Evolutionary conservation across 441 rosid species (phyloP), one percentile per base, ranked within the genome.

Genomic region (Dalechampia spathulata): DNA sequence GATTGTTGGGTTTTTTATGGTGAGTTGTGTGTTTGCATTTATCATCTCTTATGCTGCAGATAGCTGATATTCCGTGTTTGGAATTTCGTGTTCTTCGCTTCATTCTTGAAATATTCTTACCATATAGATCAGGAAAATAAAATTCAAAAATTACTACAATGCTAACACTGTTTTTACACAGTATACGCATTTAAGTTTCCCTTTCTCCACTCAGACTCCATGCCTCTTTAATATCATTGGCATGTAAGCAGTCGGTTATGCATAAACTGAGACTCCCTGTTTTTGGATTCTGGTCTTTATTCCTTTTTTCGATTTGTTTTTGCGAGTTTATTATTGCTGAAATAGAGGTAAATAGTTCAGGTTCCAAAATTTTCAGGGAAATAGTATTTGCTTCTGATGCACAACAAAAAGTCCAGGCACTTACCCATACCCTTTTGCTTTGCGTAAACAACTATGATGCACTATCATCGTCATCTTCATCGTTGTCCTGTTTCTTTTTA

Each of bases 371-470:
- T 67, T 66, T 70, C 73, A 42, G 62, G 69, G 61, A 70, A 78
- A 65, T 61, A 60, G 74, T 69, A 66, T 64, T n/a, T 58, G 67
- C 73, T 75, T 75, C 81, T 62, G 47, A 61, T 56, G 37, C 37
- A 63, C 52, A 59, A 68, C 64, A 40, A 36, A 72, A 20, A 64
- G 58, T 53, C 57, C 59, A 23, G 36, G 45, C 42, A 43, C 46
- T 65, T 54, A 30, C 37, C 52, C 76, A 34, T 64, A 27, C 71
- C 55, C 57, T 64, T 64, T 63, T 61, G 26, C 65, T 60, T 67
- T 58, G 68, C 59, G 53, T 64, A 43, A 58, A 49, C 40, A 59
- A 23, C 76, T 57, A 45, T 45, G 61, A 26, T 64, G 67, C 50
- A 43, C 49, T 55, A 13, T 53, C 38, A 44, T 36, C 66, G 28